These are phyloP conservation scores for Takakia lepidozioides DNA, from an alignment of 225 moss, liverwort and hornwort genomes.

Conservation along the genomic window DNA sequence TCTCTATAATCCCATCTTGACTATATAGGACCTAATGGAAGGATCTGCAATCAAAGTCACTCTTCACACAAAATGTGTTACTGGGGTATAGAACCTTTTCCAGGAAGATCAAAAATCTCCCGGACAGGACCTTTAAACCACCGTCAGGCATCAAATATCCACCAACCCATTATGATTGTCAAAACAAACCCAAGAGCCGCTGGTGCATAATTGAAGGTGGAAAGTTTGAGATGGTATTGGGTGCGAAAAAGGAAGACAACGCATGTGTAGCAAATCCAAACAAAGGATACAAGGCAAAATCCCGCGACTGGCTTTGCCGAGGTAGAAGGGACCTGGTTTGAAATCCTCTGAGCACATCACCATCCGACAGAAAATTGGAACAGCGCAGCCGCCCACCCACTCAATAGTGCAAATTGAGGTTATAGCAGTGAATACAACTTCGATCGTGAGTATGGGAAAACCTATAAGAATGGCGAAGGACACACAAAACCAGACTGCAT, in stretches of 20 bases:
- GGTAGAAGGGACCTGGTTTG: constrained; percentile 59
- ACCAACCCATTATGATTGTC: constrained; percentile 59
- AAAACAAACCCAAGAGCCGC: constrained; percentile 45
- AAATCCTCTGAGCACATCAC: constrained; percentile 52
- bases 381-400: constrained; percentile 84
- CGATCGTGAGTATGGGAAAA: constrained; percentile 58
- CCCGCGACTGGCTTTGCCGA: constrained; percentile 53
- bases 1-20: too few relatives aligned
- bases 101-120: too few relatives aligned
- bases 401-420: constrained; percentile 77
- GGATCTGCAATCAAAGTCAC: too few relatives aligned
- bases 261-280: constrained; percentile 81
- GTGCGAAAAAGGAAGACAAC: constrained; percentile 63
- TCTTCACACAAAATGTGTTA: too few relatives aligned
- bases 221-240: constrained; percentile 38
- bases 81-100: too few relatives aligned
- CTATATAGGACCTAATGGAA: too few relatives aligned
- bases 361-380: constrained; percentile 76
- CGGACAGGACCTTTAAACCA: too few relatives aligned
- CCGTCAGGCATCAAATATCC: constrained; percentile 66
- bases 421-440: constrained; percentile 78
- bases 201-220: constrained; percentile 73
- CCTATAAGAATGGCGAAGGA: constrained; percentile 50
- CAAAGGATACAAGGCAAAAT: constrained; percentile 61
- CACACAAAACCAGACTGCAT: constrained; percentile 65